Evolutionary conservation across 805 yeast species (phyloP), one percentile per base, ranked within the genome.

Genomic region (Candida hungchunana): DNA sequence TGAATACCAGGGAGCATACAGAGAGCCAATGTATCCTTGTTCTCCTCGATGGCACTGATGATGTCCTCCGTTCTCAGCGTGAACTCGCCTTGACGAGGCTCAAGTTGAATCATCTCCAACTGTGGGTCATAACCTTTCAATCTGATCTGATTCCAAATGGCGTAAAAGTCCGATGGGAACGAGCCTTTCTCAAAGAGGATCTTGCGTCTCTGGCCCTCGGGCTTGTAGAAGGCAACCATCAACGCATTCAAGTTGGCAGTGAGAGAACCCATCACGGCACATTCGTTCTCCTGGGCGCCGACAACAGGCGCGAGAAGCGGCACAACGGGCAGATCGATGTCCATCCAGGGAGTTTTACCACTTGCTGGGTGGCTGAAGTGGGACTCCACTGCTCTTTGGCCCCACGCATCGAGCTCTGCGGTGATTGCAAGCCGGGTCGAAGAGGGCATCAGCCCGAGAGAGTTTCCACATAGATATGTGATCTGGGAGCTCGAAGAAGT

Each of bases 141-240:
- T 53, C 67, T 67, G 18, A 75, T 86, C 56, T 84, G 79, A 52
- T 85, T 84, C 44, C 73, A 69, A 45, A 89, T 76, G 3, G 96
- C 90, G 61, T 88, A 89, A 62, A 74, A 84, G 57, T 89, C 97
- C 0, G 95, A 84, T 0, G 97, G 97, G 53, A 89, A 89, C 0
- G 97, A 90, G 39, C 80, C 82, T 48, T 78, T 78, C 53, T 89
- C 97, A 55, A 84, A 84, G 44, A 89, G 55, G 28, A 89, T 83
- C 64, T 86, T 86, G 42, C 71, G 69, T 45, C 79, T 71, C 4
- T 47, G 54, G 3, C 70, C 75, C 1, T 50, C 44, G 0, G 96
- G 96, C 46, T 67, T 70, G 61, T 86, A 89, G 55, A 90, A 89
- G 10, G 85, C 70, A 6, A 77, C 62, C 40, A 90, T 56, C 47